Percentiles rank a stretch among this genome's conserved stretches.
Conservation (phyloP, 2,329 filamentous ascomycete species). For the Berkeleyomyces basicola region DNA sequence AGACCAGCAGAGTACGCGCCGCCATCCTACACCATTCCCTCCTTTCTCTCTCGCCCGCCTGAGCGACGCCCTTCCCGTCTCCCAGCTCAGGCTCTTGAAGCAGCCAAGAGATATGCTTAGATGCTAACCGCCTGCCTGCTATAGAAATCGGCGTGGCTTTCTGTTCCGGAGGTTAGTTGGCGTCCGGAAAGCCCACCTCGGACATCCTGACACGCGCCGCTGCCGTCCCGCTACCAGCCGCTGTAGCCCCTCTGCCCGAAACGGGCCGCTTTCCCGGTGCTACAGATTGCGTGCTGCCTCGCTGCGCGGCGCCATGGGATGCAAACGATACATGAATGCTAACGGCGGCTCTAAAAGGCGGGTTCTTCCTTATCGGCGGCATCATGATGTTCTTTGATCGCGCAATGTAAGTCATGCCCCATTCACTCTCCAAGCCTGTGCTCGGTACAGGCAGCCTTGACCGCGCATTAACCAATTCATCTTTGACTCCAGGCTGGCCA, state of each 20-base stretch:
- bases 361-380: constrained; percentile 85
- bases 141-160: constrained; percentile 93
- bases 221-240: too few relatives aligned
- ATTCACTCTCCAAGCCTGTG: not conserved
- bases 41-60: not conserved
- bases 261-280: not conserved
- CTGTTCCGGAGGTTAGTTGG: constrained; percentile 74
- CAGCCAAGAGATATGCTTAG: not conserved
- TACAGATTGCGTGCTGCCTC: not conserved
- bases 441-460: not conserved
- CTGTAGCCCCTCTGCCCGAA: too few relatives aligned
- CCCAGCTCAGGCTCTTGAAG: not conserved
- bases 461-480: not conserved
- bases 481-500: constrained; percentile 52
- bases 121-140: constrained; percentile 16
- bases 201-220: not conserved
- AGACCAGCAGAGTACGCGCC: constrained; percentile 66
- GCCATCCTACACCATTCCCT: not conserved
- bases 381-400: constrained; percentile 97
- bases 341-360: constrained; percentile 39
- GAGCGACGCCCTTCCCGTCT: not conserved
- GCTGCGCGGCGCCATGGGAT: not conserved
- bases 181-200: too few relatives aligned
- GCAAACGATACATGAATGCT: not conserved
- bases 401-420: constrained; percentile 51